These are phyloP conservation scores for Eutypa lata DNA, from an alignment of 2,329 filamentous ascomycete genomes.

Conservation along the genomic window DNA sequence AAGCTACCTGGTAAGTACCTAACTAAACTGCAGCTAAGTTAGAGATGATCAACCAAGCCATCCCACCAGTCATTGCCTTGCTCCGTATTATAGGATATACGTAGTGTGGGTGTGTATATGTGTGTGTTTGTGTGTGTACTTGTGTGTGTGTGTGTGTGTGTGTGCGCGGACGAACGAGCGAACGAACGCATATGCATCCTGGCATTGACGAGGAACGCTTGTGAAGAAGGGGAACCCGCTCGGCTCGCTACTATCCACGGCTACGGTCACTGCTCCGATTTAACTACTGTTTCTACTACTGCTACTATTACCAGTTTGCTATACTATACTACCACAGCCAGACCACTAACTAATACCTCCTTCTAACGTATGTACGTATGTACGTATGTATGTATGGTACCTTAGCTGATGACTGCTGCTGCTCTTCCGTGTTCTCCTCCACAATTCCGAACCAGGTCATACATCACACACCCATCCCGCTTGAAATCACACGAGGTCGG, in stretches of 20 bases:
- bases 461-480: not conserved
- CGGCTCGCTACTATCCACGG: not conserved
- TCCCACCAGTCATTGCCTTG: not conserved
- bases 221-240: not conserved
- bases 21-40: not conserved
- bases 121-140: too few species aligned
- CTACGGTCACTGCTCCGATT: not conserved
- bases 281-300: too few species aligned
- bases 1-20: not conserved
- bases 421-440: not conserved
- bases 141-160: not conserved
- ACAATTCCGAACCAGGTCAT: not conserved
- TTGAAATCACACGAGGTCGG: not conserved
- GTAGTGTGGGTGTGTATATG: not conserved
- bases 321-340: too few species aligned
- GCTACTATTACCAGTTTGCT: too few species aligned
- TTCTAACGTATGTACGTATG: too few species aligned
- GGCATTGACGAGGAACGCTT: not conserved
- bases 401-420: too few species aligned
- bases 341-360: too few species aligned
- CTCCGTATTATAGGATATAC: not conserved
- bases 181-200: not conserved
- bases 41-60: not conserved
- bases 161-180: too few species aligned
- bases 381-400: too few species aligned